phyloP scores from a whole-genome alignment of 257 asterid species.

The Solanum raphanifolium region DNA sequence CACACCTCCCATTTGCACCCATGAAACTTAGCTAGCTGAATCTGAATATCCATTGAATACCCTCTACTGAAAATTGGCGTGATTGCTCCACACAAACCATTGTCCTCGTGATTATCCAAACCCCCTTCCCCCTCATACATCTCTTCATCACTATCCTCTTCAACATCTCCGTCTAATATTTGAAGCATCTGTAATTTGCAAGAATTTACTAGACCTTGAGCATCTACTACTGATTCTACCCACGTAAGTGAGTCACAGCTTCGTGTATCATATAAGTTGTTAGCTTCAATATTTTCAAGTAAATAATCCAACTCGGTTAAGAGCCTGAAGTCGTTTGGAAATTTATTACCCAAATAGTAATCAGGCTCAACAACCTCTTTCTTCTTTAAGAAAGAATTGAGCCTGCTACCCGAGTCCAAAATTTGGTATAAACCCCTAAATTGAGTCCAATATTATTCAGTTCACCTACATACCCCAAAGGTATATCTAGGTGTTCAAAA shows the following conservation, averaged over 20 bases:
- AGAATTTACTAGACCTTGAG: not conserved
- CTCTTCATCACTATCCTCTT: not conserved
- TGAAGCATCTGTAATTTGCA: not conserved
- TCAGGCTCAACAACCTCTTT: not conserved
- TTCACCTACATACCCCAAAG: not conserved
- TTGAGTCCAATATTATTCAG: not conserved
- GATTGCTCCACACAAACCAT: not conserved
- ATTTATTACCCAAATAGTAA: not conserved
- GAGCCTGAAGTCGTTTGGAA: not conserved
- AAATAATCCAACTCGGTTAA: not conserved
- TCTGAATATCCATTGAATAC: not conserved
- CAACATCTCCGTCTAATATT: not conserved
- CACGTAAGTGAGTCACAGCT: not conserved
- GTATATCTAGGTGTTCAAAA: not conserved
- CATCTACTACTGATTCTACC: not conserved
- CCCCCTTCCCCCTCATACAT: not conserved
- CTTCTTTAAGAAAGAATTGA: not conserved
- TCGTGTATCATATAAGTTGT: not conserved
- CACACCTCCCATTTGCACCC: not conserved
- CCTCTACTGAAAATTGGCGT: not conserved
- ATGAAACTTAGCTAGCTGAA: not conserved
- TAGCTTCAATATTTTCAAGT: not conserved
- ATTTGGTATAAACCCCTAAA: not conserved
- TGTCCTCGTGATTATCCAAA: not conserved
- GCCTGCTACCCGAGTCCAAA: not conserved